Conservation (phyloP, 2,329 filamentous ascomycete species). For the Botrytis byssoidea region DNA sequence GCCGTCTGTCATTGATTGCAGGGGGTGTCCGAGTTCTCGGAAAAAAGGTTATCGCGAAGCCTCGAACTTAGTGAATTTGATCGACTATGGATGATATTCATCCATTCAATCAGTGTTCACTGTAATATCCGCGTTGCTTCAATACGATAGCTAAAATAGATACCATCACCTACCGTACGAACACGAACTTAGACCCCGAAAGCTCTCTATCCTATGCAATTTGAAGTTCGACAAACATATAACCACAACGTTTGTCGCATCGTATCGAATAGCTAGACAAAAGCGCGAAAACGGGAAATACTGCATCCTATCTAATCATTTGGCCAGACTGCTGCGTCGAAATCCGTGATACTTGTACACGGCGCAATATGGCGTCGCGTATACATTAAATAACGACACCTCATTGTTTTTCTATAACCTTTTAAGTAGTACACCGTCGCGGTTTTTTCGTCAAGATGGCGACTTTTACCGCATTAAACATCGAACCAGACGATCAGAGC, state of each 20-base stretch:
- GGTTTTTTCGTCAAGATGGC: conserved; percentile 21
- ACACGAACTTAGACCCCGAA: neutral
- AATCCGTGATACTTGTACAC: neutral
- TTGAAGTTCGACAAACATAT: neutral
- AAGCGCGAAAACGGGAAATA: neutral
- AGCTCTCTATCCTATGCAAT: neutral
- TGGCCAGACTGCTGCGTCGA: neutral
- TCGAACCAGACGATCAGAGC: conserved; percentile 86
- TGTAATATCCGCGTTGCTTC: neutral
- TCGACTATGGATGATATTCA: neutral
- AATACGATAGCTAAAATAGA: neutral
- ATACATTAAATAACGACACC: neutral
- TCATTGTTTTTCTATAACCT: neutral
- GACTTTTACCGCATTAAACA: conserved; percentile 80
- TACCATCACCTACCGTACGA: neutral
- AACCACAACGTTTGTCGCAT: neutral
- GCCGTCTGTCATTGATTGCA: neutral
- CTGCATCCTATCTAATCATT: neutral
- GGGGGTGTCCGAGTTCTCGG: neutral
- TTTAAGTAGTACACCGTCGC: neutral
- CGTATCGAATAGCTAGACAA: neutral
- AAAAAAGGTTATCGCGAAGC: conserved; percentile 4
- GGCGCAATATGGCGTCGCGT: neutral
- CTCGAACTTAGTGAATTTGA: neutral
- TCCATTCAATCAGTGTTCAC: neutral